These are phyloP conservation scores for Mallotus nudiflorus DNA, from an alignment of 345 rosid genomes.

Conservation along the genomic window DNA sequence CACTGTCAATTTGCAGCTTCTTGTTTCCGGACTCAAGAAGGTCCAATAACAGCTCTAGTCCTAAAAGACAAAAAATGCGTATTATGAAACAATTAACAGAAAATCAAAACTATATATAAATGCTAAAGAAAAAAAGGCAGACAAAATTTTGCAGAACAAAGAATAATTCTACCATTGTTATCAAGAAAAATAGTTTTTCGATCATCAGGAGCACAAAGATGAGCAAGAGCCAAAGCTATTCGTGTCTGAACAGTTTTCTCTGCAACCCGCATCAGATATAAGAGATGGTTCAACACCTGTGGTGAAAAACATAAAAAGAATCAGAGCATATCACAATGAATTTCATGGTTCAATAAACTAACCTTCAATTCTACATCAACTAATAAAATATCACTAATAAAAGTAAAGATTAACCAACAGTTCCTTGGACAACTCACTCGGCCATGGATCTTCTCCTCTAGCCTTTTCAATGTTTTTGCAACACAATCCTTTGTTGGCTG, in stretches of 20 bases:
- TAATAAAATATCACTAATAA: not conserved
- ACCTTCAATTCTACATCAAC: not conserved
- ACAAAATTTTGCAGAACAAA: not conserved
- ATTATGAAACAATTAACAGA: slow-evolving; percentile 4
- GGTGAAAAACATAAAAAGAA: slow-evolving; percentile 13
- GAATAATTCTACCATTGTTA: slow-evolving; percentile 54
- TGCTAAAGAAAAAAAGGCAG: not conserved
- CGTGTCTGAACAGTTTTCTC: slow-evolving; percentile 51
- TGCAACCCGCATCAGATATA: slow-evolving; percentile 53
- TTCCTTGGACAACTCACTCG: slow-evolving; percentile 42
- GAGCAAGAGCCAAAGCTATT: slow-evolving; percentile 69
- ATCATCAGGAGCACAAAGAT: slow-evolving; percentile 62
- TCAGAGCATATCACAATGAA: not conserved
- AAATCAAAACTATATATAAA: too few relatives aligned
- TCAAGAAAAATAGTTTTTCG: slow-evolving; percentile 57
- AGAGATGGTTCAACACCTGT: slow-evolving; percentile 54
- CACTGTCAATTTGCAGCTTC: slow-evolving; percentile 52
- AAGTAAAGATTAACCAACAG: not conserved
- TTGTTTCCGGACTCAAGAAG: slow-evolving; percentile 53
- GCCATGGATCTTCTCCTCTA: slow-evolving; percentile 68
- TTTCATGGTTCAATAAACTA: not conserved
- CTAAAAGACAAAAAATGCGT: slow-evolving; percentile 34
- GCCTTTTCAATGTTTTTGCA: slow-evolving; percentile 60
- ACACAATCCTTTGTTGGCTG: slow-evolving; percentile 79
- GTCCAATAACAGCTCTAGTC: slow-evolving; percentile 53